Evolutionary conservation across 768 basidiomycete species (phyloP), one percentile per base, ranked within the genome.

Genomic region (Boletales sp.): DNA sequence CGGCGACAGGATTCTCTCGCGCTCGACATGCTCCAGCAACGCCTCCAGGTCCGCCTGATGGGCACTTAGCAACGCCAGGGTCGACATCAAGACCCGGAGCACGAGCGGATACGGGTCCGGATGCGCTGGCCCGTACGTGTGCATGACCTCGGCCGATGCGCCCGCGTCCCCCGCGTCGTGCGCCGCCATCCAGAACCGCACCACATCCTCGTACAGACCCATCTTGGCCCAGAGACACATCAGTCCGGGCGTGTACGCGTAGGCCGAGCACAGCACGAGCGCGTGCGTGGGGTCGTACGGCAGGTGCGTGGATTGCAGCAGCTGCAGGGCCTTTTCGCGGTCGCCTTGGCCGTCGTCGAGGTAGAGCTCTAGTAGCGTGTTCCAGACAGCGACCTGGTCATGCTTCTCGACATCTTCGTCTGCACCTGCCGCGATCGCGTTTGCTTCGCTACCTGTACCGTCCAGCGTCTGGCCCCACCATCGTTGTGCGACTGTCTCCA

Each of bases 191-290:
- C 87, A 94, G 72, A 90, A 96, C 19, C 94, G 80, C 30, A 98
- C 64, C 41, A 98, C 84, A 57, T 96, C 94, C 60, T 97, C 95
- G 65, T 92, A 90, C 95, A 96, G 94, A 8, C 89, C 93, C 72
- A 94, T 75, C 53, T 80, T 83, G 71, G 96, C 96, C 90, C 94
- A 98, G 3, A 98, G 75, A 5, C 90, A 70, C 3, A 98, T 87
- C 11, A 95, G 78, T 1, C 96, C 96, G 0, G 81, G 79, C 1
- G 85, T 93, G 59, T 93, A 96, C 12, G 73, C 76, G 35, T 81
- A 78, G 25, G 84, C 90, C 7, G 94, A 92, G 70, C 95, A 98
- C 2, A 99, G 77, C 35, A 99, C 88, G n/a, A 98, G 74, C 4
- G 94, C 96, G 63, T 97, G 95, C 36, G 82, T 94, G 4, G 82